These are phyloP conservation scores for Salvia miltiorrhiza DNA, from an alignment of 257 asterid genomes.

Conservation along the genomic window DNA sequence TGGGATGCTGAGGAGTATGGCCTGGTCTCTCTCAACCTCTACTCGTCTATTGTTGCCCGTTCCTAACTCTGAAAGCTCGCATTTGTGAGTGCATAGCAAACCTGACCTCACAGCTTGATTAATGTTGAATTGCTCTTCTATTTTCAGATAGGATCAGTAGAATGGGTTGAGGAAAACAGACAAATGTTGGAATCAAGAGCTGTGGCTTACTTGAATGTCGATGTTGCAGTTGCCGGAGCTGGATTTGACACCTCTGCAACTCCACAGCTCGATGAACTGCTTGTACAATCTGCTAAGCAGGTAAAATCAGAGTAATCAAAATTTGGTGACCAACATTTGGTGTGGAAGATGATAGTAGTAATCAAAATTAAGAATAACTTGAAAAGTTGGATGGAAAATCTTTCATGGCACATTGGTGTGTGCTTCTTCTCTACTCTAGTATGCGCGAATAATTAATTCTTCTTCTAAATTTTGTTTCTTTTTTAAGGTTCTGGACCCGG, in stretches of 20 bases:
- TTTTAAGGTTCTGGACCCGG: constrained; percentile 69
- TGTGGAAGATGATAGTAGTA: no score
- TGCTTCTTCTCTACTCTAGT: neutral
- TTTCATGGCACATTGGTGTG: neutral
- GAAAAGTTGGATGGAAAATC: neutral
- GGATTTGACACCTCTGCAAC: constrained; percentile 68
- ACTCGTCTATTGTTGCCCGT: neutral
- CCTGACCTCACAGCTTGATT: neutral
- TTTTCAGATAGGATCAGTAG: constrained; percentile 76
- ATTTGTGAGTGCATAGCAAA: neutral
- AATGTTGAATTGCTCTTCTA: neutral
- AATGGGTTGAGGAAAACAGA: constrained; percentile 93
- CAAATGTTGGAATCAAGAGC: constrained; percentile 64
- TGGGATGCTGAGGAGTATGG: constrained; percentile 97
- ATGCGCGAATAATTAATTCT: neutral
- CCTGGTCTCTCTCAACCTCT: constrained; percentile 53
- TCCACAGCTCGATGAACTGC: constrained; percentile 81
- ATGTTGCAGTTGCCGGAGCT: constrained; percentile 61
- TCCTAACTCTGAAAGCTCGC: neutral
- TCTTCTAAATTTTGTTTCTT: constrained; percentile 14
- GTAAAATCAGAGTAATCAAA: constrained; percentile 35
- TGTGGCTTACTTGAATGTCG: constrained; percentile 83
- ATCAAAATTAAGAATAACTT: neutral
- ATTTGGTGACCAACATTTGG: no score
- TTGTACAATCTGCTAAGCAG: constrained; percentile 60